Percentiles rank a stretch among this genome's conserved stretches.
These are phyloP conservation scores for Malus hybrid DNA, from an alignment of 331 rosid genomes.

Conservation along the genomic window DNA sequence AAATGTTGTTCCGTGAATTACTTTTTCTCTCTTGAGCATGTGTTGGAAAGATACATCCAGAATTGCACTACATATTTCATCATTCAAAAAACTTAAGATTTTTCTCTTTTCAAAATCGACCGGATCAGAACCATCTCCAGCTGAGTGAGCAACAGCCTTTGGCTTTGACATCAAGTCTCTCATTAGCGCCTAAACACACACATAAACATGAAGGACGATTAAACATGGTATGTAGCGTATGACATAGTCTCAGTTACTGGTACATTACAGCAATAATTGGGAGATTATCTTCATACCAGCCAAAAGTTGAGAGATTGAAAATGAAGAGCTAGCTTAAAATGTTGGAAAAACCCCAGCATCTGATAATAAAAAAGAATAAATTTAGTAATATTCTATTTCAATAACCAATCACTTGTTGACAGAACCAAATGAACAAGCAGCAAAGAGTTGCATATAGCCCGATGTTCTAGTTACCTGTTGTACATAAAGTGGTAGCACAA, in stretches of 20 bases:
- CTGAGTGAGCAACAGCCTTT: conserved; percentile 42
- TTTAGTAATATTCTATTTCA: not conserved
- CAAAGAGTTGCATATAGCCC: not conserved
- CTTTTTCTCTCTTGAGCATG: conserved; percentile 79
- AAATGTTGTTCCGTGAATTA: conserved; percentile 43
- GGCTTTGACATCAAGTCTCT: conserved; percentile 79
- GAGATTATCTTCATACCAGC: conserved; percentile 61
- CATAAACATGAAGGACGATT: conserved; percentile 19
- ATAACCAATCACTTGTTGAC: not conserved
- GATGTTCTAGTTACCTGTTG: conserved; percentile 54
- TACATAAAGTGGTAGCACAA: conserved; percentile 48
- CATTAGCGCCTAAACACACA: conserved; percentile 55
- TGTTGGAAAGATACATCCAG: conserved; percentile 80
- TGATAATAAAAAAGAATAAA: conserved; percentile 17
- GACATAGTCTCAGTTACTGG: conserved; percentile 2
- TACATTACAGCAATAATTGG: not conserved
- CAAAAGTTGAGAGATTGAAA: conserved; percentile 75
- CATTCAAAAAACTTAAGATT: conserved; percentile 52
- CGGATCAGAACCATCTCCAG: conserved; percentile 45
- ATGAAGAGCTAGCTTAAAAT: conserved; percentile 79
- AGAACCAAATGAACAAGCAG: not conserved
- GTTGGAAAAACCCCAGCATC: conserved; percentile 88
- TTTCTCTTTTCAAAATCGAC: conserved; percentile 47
- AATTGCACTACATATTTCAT: conserved; percentile 54
- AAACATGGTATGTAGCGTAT: conserved; percentile 12